Conservation (phyloP, 2,329 filamentous ascomycete genomes). For the Trichoderma sp. region DNA sequence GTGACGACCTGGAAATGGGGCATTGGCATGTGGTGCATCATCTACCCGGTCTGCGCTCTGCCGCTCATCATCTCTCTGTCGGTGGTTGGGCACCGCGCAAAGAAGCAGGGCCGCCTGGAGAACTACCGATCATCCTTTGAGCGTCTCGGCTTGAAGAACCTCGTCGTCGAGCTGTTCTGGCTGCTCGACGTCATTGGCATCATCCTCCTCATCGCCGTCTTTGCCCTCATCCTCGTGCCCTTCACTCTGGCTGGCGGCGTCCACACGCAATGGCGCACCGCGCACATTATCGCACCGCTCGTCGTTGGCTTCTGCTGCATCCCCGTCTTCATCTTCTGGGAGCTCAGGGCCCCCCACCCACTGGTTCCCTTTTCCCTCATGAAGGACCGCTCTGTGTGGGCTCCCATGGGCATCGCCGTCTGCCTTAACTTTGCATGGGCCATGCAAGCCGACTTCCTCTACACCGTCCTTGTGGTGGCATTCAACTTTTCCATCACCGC, state of each 20-base stretch:
- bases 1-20: constrained; percentile 62
- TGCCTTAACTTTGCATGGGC: constrained; percentile 62
- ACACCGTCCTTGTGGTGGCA: constrained; percentile 61
- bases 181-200: constrained; percentile 50
- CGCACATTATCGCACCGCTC: constrained; percentile 48
- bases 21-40: constrained; percentile 66
- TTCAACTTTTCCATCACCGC: constrained; percentile 60
- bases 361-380: constrained; percentile 63
- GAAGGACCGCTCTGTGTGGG: constrained; percentile 67
- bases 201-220: constrained; percentile 50
- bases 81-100: constrained; percentile 55
- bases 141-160: constrained; percentile 35
- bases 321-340: constrained; percentile 55
- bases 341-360: constrained; percentile 52
- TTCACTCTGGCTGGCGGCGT: constrained; percentile 51
- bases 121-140: constrained; percentile 32
- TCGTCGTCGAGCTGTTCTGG: constrained; percentile 50
- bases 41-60: constrained; percentile 60
- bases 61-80: constrained; percentile 58
- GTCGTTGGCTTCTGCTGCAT: constrained; percentile 51
- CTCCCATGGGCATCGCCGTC: constrained; percentile 59
- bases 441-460: constrained; percentile 66
- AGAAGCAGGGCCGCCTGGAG: constrained; percentile 51
- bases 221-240: constrained; percentile 50
- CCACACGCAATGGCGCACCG: constrained; percentile 42